A percentile compares a stretch with the other conserved stretches of the same genome.
These are phyloP conservation scores for Dendrocalamus sinicus DNA, from an alignment of 176 grass and related monocot species.

Conservation along the genomic window DNA sequence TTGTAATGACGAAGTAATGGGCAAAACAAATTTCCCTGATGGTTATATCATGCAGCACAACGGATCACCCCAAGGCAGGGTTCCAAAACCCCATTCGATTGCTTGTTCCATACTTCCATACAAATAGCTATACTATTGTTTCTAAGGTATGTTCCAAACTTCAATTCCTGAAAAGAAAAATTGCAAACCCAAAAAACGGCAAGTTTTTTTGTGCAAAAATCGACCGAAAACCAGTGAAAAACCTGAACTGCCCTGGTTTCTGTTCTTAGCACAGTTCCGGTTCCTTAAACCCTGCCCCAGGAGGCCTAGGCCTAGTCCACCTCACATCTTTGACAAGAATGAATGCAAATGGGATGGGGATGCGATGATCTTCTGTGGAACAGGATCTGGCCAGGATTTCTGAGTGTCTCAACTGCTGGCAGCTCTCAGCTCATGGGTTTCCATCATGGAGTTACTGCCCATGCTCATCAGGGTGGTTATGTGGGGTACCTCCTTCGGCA, in stretches of 20 bases:
- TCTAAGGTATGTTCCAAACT: not conserved
- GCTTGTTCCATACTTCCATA: no score
- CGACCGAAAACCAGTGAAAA: not conserved
- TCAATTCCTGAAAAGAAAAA: not conserved
- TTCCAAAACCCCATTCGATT: no score
- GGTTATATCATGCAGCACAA: no score
- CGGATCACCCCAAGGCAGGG: no score
- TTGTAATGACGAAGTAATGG: not conserved
- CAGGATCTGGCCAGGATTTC: not conserved
- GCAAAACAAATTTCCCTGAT: no score
- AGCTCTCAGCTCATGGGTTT: slow-evolving; percentile 40
- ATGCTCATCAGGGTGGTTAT: slow-evolving; percentile 71
- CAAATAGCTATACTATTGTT: not conserved
- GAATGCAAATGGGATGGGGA: not conserved
- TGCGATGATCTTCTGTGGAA: not conserved
- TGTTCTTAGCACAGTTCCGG: not conserved
- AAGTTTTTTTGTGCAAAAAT: not conserved
- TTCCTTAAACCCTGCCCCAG: not conserved
- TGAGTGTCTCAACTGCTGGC: slow-evolving; percentile 39
- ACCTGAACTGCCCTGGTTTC: not conserved
- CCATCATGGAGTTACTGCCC: slow-evolving; percentile 15
- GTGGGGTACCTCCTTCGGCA: slow-evolving; percentile 81
- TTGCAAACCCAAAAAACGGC: not conserved
- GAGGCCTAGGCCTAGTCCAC: not conserved
- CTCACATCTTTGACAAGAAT: not conserved